Percentiles rank a stretch among this genome's conserved stretches.
phyloP scores from a whole-genome alignment of 106 monocot species.

The Amphibolis antarctica region DNA sequence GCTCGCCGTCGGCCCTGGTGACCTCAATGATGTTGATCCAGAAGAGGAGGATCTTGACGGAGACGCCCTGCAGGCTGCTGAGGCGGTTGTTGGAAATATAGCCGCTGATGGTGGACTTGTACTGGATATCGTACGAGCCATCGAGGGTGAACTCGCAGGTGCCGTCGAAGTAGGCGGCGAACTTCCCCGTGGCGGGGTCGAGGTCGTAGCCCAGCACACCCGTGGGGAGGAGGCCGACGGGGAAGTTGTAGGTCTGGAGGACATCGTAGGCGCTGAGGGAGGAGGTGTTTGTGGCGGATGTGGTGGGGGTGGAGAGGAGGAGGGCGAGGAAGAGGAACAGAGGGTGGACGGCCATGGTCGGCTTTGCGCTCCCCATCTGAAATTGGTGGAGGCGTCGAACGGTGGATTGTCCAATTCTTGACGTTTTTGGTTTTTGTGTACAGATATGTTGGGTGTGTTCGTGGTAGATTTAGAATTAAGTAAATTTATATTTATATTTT shows the following conservation, averaged over 20 bases:
- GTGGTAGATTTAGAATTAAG: no score
- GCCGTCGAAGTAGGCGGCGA: constrained; percentile 34
- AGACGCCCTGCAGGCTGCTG: constrained; percentile 13
- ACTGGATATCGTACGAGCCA: constrained; percentile 10
- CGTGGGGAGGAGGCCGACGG: constrained; percentile 50
- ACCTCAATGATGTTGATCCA: constrained; percentile 19
- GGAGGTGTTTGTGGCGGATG: background rate
- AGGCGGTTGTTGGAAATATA: constrained; percentile 11
- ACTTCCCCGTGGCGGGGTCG: constrained; percentile 33
- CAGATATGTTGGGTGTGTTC: no score
- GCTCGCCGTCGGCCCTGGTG: constrained; percentile 11
- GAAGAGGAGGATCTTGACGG: constrained; percentile 16
- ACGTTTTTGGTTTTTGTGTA: no score
- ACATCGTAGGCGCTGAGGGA: constrained; percentile 33
- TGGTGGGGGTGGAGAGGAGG: background rate
- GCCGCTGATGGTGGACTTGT: constrained; percentile 11
- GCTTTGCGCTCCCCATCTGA: no score
- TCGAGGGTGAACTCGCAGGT: constrained; percentile 17
- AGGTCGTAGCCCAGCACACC: constrained; percentile 45
- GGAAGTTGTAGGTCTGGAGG: constrained; percentile 49
- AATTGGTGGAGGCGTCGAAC: no score
- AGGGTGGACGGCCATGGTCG: no score
- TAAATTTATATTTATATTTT: no score
- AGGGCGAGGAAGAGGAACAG: no score
- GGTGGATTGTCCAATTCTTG: no score